These are phyloP conservation scores for Arthrobotrys sinensis DNA, from an alignment of 2,329 filamentous ascomycete genomes.

Conservation along the genomic window DNA sequence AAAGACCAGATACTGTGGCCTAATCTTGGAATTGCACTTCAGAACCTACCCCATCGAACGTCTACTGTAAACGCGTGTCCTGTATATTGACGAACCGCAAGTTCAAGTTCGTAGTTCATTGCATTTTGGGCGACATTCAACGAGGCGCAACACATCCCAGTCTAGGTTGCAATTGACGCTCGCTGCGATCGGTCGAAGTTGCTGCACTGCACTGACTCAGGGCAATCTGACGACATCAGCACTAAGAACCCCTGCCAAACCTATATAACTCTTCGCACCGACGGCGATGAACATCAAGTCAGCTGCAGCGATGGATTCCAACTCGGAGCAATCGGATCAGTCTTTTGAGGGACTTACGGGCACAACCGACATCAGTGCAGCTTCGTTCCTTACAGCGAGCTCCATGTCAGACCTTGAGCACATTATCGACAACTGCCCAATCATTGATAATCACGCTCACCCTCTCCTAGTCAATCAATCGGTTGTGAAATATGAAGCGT, in stretches of 20 bases:
- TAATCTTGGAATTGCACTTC: no score
- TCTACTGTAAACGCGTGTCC: no score
- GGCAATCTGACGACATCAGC: not conserved
- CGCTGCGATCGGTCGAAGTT: not conserved
- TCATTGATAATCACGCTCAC: slow-evolving; percentile 82
- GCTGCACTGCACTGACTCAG: not conserved
- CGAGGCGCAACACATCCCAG: slow-evolving; percentile 11
- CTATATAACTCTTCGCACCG: not conserved
- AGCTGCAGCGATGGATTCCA: slow-evolving; percentile 29
- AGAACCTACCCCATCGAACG: no score
- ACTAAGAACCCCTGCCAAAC: not conserved
- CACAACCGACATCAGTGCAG: slow-evolving; percentile 4
- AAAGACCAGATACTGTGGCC: no score
- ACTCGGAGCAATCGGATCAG: not conserved
- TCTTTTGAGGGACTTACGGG: not conserved
- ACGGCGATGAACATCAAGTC: not conserved
- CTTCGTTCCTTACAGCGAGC: slow-evolving; percentile 18
- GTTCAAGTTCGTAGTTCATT: no score
- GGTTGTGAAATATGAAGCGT: slow-evolving; percentile 14
- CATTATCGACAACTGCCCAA: slow-evolving; percentile 72
- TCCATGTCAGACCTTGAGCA: slow-evolving; percentile 59
- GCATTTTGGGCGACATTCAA: not conserved
- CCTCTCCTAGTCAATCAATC: slow-evolving; percentile 75
- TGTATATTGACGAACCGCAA: no score
- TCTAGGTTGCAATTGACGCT: no score